Evolutionary conservation across 2,329 filamentous ascomycete species (phyloP).

Genomic region (Diaporthe humulicola): DNA sequence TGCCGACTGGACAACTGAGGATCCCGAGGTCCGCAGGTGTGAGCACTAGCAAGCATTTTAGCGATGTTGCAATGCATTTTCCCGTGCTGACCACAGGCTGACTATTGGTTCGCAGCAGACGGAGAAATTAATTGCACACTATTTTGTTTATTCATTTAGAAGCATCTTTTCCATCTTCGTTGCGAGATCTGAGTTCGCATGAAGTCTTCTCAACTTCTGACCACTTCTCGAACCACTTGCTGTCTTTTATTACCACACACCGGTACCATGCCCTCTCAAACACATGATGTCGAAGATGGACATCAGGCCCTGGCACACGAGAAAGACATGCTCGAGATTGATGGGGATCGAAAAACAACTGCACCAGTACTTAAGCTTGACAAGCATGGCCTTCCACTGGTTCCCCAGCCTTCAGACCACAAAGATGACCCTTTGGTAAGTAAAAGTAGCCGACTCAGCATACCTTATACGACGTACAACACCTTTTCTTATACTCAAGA

Average conservation of each 20-base stretch:
- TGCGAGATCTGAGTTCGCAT: too few relatives aligned
- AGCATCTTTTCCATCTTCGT: background rate
- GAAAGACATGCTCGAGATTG: background rate
- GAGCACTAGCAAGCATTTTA: background rate
- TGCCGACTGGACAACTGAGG: background rate
- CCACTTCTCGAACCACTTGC: background rate
- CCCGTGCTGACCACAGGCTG: background rate
- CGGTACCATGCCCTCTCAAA: background rate
- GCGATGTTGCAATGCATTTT: constrained; percentile 12
- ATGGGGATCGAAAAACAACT: background rate
- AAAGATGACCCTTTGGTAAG: constrained; percentile 44
- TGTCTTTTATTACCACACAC: background rate
- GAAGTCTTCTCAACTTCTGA: background rate
- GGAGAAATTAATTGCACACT: background rate
- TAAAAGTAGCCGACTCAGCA: background rate
- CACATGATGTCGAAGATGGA: background rate
- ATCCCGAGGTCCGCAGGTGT: background rate
- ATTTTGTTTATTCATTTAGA: background rate
- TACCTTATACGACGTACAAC: background rate
- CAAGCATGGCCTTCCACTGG: constrained; percentile 44
- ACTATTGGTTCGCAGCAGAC: background rate
- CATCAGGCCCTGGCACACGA: background rate
- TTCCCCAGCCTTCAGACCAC: constrained; percentile 44
- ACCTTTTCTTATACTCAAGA: too few relatives aligned
- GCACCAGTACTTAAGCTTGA: constrained; percentile 35